These are phyloP conservation scores for Fusarium circinatum DNA, from an alignment of 2,329 filamentous ascomycete species.

Conservation along the genomic window DNA sequence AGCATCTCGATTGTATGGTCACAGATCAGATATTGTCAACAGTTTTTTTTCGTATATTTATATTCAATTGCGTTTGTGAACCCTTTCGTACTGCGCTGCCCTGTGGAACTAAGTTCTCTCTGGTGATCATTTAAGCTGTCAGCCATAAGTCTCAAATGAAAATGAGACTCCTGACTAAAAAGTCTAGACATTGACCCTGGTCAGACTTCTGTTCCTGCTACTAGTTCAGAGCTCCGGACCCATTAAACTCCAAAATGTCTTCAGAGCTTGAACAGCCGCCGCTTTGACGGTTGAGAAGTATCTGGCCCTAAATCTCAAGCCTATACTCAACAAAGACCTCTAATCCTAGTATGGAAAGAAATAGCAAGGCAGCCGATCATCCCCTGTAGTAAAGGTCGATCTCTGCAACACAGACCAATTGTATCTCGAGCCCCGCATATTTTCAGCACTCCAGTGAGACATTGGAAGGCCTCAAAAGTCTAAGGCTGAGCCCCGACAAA, in stretches of 20 bases:
- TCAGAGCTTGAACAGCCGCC: neutral
- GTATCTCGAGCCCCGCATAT: neutral
- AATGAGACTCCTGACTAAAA: rapidly evolving
- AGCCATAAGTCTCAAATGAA: rapidly evolving
- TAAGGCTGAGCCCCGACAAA: neutral
- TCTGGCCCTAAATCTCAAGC: rapidly evolving
- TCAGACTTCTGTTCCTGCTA: neutral
- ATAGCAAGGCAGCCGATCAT: neutral
- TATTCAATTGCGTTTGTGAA: rapidly evolving
- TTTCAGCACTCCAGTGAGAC: neutral
- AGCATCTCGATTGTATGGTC: rapidly evolving
- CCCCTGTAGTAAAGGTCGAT: neutral
- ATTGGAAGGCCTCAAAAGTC: neutral
- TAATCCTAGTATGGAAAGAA: neutral
- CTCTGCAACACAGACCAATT: neutral
- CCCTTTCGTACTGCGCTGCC: neutral
- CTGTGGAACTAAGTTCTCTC: too few relatives aligned
- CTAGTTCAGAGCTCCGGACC: neutral
- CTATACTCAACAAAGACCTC: rapidly evolving
- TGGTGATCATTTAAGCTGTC: too few relatives aligned
- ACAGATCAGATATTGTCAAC: neutral
- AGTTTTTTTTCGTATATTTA: neutral
- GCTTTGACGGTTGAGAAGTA: neutral
- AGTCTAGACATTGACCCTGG: rapidly evolving
- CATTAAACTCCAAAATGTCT: neutral